These are phyloP conservation scores for Pythium dissotocum DNA, from an alignment of 352 stramenopile species.

Conservation along the genomic window DNA sequence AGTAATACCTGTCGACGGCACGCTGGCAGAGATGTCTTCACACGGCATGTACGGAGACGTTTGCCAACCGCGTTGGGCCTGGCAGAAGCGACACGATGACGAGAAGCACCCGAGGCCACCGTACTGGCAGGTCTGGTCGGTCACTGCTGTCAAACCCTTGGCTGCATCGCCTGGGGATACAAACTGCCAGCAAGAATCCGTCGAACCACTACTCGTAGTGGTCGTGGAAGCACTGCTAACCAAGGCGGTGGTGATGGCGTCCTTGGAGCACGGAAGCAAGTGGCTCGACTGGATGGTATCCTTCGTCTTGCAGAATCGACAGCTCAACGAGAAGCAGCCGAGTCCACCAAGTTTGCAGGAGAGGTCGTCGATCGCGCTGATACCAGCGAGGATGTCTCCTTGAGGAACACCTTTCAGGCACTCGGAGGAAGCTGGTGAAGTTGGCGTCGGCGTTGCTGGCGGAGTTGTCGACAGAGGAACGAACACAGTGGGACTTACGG, in stretches of 20 bases:
- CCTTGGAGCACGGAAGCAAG: conserved; percentile 11
- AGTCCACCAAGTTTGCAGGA: conserved; percentile 19
- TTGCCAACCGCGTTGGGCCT: background rate
- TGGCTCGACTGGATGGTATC: conserved; percentile 24
- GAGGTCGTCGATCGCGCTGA: conserved; percentile 15
- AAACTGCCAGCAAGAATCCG: conserved; percentile 18
- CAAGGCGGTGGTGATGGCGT: background rate
- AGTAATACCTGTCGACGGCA: background rate
- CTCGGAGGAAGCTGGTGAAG: background rate
- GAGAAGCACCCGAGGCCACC: conserved; percentile 27
- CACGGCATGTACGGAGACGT: conserved; percentile 25
- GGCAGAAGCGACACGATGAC: conserved; percentile 23
- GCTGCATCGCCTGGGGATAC: conserved; percentile 19
- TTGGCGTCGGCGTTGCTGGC: background rate
- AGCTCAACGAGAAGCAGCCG: conserved; percentile 33
- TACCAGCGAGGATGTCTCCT: conserved; percentile 13
- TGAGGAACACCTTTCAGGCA: conserved; percentile 9
- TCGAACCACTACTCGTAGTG: background rate
- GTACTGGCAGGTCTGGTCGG: conserved; percentile 10
- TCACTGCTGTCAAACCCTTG: conserved; percentile 3
- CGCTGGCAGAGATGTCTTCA: background rate
- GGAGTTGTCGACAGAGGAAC: background rate
- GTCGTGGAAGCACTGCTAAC: background rate
- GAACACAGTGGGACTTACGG: background rate
- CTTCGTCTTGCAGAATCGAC: conserved; percentile 36